Evolutionary conservation across 495 filamentous ascomycete genomes (phyloP).

Genomic region (Filosporella fistucella): DNA sequence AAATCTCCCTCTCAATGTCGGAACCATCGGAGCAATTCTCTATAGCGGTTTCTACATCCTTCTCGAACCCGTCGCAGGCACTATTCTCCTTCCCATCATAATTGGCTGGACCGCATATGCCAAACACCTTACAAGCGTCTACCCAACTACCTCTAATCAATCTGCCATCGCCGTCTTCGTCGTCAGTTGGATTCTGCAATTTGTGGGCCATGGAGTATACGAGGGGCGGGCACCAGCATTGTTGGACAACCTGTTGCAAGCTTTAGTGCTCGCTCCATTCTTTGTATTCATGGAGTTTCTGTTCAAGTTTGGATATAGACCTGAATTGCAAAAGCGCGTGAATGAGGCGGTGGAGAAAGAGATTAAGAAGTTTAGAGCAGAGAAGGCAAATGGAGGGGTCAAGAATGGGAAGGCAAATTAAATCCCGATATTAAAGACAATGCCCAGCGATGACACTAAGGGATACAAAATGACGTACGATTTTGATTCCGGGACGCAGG

Average conservation of each 20-base stretch:
- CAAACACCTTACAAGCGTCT: constrained; percentile 67
- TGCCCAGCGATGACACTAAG: background rate
- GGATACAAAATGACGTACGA: too few relatives aligned
- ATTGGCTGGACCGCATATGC: constrained; percentile 64
- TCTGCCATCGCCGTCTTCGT: constrained; percentile 63
- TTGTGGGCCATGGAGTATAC: constrained; percentile 86
- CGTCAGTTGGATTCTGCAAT: constrained; percentile 81
- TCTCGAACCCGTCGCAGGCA: constrained; percentile 88
- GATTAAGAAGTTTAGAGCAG: constrained; percentile 51
- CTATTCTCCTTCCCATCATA: constrained; percentile 65
- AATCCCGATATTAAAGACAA: too few relatives aligned
- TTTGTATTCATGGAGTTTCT: constrained; percentile 97
- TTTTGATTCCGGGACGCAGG: background rate
- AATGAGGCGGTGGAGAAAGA: constrained; percentile 69
- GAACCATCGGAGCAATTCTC: constrained; percentile 62
- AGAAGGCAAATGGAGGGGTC: constrained; percentile 27
- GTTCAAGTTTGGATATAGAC: constrained; percentile 86
- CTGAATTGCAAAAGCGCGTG: constrained; percentile 75
- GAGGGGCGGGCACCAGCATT: constrained; percentile 85
- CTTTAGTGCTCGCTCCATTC: constrained; percentile 90
- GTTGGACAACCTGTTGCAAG: constrained; percentile 87
- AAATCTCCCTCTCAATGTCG: constrained; percentile 76
- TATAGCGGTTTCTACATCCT: constrained; percentile 84
- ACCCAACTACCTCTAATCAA: constrained; percentile 64
- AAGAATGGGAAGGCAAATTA: constrained; percentile 36